Evolutionary conservation across 2,329 filamentous ascomycete species (phyloP).

Genomic region (Emergomyces pasteurianus): DNA sequence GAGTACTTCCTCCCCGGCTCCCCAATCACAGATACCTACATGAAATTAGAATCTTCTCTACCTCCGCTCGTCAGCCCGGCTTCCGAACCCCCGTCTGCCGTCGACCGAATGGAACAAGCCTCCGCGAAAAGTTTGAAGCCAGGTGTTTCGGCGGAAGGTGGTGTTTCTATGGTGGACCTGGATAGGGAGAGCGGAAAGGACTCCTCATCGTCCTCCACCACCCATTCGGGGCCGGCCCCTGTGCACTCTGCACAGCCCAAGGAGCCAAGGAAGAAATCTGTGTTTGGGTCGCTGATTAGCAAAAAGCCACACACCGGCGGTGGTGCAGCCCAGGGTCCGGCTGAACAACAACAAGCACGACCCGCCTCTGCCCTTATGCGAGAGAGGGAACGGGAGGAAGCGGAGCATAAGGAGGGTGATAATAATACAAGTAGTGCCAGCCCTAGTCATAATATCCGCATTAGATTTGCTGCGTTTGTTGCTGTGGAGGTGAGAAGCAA

Average conservation of each 20-base stretch:
- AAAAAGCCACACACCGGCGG: constrained; percentile 19
- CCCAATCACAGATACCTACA: constrained; percentile 55
- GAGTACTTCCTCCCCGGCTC: constrained; percentile 73
- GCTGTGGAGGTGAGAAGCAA: constrained; percentile 63
- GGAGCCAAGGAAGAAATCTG: constrained; percentile 29
- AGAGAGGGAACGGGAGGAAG: constrained; percentile 15
- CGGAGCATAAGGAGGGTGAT: constrained; percentile 12
- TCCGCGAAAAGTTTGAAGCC: constrained; percentile 13
- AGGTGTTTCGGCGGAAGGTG: constrained; percentile 3
- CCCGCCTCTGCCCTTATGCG: constrained; percentile 6
- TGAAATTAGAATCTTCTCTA: constrained; percentile 68
- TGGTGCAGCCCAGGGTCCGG: constrained; percentile 1
- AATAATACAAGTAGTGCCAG: not conserved
- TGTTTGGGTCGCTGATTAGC: constrained; percentile 31
- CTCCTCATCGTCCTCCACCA: constrained; percentile 14
- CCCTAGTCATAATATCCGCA: constrained; percentile 29
- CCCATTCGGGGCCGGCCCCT: constrained; percentile 7
- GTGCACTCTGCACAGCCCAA: constrained; percentile 10
- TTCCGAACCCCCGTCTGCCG: constrained; percentile 10
- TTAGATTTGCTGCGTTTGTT: constrained; percentile 66
- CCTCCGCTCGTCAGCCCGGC: constrained; percentile 41
- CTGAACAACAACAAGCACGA: constrained; percentile 4
- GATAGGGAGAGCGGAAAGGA: constrained; percentile 14
- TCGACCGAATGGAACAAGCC: constrained; percentile 11
- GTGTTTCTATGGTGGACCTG: not conserved